Percentiles rank a stretch among this genome's conserved stretches.
phyloP scores from a whole-genome alignment of 176 grass and related monocot species.

The Eragrostis nindensis region DNA sequence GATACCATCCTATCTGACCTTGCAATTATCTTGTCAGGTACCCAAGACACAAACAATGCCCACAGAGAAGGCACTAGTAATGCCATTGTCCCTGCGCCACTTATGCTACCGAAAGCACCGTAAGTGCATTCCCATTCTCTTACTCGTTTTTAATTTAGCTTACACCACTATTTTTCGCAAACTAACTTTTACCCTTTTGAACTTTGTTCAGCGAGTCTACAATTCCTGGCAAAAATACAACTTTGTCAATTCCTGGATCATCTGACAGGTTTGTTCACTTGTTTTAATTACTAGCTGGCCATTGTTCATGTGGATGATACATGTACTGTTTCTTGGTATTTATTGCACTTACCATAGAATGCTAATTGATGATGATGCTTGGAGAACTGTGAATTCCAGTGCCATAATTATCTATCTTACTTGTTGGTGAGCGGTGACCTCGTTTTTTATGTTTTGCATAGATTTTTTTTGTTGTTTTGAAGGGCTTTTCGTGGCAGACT shows the following conservation, averaged over 20 bases:
- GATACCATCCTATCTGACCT: conserved; percentile 31
- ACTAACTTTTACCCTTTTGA: neutral
- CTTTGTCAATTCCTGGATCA: conserved; percentile 67
- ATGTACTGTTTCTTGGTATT: neutral
- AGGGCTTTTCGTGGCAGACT: neutral
- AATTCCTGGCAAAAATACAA: conserved; percentile 65
- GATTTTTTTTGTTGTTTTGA: neutral
- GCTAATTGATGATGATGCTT: neutral
- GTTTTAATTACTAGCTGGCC: conserved; percentile 17
- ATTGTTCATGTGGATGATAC: conserved; percentile 20
- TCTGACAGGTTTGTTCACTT: conserved; percentile 68
- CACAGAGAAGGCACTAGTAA: conserved; percentile 50
- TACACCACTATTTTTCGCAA: neutral
- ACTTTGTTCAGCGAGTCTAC: conserved; percentile 53
- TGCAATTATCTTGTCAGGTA: conserved; percentile 52
- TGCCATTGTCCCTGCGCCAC: conserved; percentile 68
- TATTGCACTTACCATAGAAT: neutral
- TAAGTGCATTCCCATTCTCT: conserved; percentile 49
- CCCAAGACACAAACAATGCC: conserved; percentile 48
- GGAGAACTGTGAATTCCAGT: neutral
- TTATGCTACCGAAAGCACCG: conserved; percentile 85
- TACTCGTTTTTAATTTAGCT: neutral
- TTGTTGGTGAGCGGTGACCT: neutral
- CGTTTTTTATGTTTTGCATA: neutral
- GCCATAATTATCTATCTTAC: neutral